Conservation (phyloP, 2,329 filamentous ascomycete genomes). For the Plenodomus biglobosus region DNA sequence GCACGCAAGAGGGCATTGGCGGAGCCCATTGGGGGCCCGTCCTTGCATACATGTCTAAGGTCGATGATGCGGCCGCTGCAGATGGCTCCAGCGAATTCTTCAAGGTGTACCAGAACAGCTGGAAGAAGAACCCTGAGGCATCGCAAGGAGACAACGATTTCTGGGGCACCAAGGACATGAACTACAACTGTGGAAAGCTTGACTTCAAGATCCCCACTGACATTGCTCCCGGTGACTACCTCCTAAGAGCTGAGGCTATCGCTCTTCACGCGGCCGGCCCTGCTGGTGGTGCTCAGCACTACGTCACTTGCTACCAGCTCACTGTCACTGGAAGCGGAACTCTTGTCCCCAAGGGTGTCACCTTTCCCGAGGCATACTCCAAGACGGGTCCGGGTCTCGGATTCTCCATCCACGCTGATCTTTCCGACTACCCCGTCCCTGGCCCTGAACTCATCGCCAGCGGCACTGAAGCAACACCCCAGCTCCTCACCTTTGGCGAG, state of each 20-base stretch:
- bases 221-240: conserved; percentile 48
- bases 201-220: conserved; percentile 43
- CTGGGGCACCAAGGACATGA: conserved; percentile 47
- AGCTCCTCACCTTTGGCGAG: conserved; percentile 30
- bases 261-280: conserved; percentile 48
- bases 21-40: conserved; percentile 56
- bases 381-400: conserved; percentile 46
- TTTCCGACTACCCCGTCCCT: conserved; percentile 46
- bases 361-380: conserved; percentile 50
- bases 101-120: conserved; percentile 49
- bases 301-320: conserved; percentile 51
- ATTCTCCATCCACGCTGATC: conserved; percentile 47
- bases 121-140: conserved; percentile 31
- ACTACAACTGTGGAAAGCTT: conserved; percentile 43
- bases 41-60: conserved; percentile 53
- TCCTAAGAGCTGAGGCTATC: conserved; percentile 51
- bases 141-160: conserved; percentile 47
- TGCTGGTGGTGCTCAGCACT: conserved; percentile 49
- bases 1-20: conserved; percentile 28
- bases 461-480: conserved; percentile 26
- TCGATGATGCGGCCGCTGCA: conserved; percentile 44
- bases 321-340: conserved; percentile 42
- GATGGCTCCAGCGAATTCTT: conserved; percentile 56
- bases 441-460: conserved; percentile 41
- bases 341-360: conserved; percentile 47